Base-by-base conservation (phyloP, 1,139 yeast species). In the Suhomyces chickasaworum region DNA sequence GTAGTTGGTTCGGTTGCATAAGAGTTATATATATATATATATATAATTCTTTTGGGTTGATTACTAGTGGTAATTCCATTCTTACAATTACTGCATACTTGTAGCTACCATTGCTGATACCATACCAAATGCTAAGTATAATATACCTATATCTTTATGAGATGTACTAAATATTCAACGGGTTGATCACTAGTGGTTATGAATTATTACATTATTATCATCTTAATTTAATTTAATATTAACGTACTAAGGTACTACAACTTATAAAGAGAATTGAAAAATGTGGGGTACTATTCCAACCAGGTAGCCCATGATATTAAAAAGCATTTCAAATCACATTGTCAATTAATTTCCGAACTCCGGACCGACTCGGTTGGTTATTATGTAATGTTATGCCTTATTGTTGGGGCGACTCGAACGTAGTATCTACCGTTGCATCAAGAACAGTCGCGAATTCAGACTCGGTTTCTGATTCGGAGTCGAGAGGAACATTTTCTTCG, bases 361-460 rank as follows among this genome's bases (percentile, higher is more conserved):
- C n/a, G n/a, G n/a, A n/a, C n/a, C n/a, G n/a, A n/a, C n/a, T 29
- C 32, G 17, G 17, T 17, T 29, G 32, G 8, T n/a, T 29, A 29
- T 29, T 29, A n/a, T 29, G 32, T 13, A 29, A 7, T 13, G 32
- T 29, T 29, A n/a, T 5, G 32, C 3, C 32, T n/a, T 29, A 29
- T 29, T 29, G 32, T 13, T 15, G 32, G 10, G 32, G 32, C 3
- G 32, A 29, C 12, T 29, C 32, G 32, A 29, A 29, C 10, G 32
- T 32, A 7, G 34, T 15, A 7, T 38, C 41, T 12, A 17, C 35
- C 8, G 31, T 32, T 18, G 16, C 12, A 20, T 27, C 34, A 9
- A 27, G 35, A 13, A 38, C 32, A 4, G 34, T 21, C 7, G 35
- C 27, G 20, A 29, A 30, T 9, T 38, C 41, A 9, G 41, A 38